phyloP scores from a whole-genome alignment of 768 basidiomycete species.

The Suillus spraguei region DNA sequence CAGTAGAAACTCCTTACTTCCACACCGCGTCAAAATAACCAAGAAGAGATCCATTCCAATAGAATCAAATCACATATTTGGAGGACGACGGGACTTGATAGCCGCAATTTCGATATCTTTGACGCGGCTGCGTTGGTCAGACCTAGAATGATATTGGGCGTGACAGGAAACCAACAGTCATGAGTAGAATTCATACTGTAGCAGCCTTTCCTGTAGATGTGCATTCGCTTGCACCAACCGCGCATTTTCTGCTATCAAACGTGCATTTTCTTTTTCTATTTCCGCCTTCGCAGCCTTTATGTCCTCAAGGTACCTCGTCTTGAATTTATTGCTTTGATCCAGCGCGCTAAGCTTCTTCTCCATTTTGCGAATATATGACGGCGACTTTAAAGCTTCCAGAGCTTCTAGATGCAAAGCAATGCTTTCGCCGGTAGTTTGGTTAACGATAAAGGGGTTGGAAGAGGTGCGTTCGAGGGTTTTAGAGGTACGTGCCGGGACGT shows the following conservation, averaged over 20 bases:
- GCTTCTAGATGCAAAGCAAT: slow-evolving; percentile 14
- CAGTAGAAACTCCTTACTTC: not conserved
- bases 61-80: slow-evolving; percentile 2
- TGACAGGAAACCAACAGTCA: not conserved
- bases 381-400: slow-evolving; percentile 19
- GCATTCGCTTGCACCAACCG: slow-evolving; percentile 18
- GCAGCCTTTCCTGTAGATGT: slow-evolving; percentile 15
- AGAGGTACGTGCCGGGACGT: slow-evolving; percentile 14
- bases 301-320: slow-evolving; percentile 25
- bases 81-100: slow-evolving; percentile 7
- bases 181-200: slow-evolving; percentile 1
- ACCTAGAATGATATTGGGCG: not conserved
- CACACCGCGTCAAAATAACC: not conserved
- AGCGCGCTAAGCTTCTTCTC: slow-evolving; percentile 41
- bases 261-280: not conserved
- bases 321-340: slow-evolving; percentile 37
- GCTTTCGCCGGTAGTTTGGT: not conserved
- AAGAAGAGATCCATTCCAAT: not conserved
- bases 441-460: not conserved
- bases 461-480: slow-evolving; percentile 16
- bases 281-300: slow-evolving; percentile 12
- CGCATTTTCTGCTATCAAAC: slow-evolving; percentile 9
- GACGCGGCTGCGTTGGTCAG: slow-evolving; percentile 3
- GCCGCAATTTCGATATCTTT: slow-evolving; percentile 16
- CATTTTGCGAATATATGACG: slow-evolving; percentile 38